These are phyloP conservation scores for Ganoderma resinaceum DNA, from an alignment of 1,284 basidiomycete genomes.

Conservation along the genomic window DNA sequence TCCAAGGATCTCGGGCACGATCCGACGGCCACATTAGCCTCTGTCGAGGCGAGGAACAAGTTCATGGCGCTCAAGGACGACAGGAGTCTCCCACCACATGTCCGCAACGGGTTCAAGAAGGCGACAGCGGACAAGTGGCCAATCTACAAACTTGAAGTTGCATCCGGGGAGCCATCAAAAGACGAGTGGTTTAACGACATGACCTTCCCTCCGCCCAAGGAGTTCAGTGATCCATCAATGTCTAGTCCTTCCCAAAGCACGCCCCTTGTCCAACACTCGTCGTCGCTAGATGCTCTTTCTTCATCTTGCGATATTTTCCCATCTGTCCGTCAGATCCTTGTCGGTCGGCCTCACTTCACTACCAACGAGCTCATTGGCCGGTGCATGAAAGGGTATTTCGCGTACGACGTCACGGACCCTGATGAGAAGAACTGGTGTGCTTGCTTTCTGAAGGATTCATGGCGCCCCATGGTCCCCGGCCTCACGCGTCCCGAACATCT, in stretches of 20 bases:
- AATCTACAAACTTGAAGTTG: constrained; percentile 2
- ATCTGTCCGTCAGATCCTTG: no score
- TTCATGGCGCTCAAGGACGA: not conserved
- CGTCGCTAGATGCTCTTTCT: not conserved
- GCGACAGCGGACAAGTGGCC: not conserved
- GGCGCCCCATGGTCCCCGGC: constrained; percentile 15
- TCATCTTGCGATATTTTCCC: not conserved
- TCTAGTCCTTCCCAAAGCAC: not conserved
- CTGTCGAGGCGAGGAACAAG: no score
- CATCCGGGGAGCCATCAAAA: not conserved
- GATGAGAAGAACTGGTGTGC: not conserved
- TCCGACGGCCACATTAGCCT: constrained; percentile 10
- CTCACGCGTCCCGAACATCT: constrained; percentile 15
- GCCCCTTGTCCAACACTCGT: not conserved
- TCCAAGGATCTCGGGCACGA: constrained; percentile 27
- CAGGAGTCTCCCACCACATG: no score
- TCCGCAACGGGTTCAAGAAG: not conserved
- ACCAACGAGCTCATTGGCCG: constrained; percentile 9
- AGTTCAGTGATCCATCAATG: not conserved
- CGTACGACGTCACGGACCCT: not conserved
- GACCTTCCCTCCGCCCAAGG: not conserved
- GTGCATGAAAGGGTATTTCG: constrained; percentile 7
- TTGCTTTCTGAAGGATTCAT: constrained; percentile 19
- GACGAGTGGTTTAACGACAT: not conserved
- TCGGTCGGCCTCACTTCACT: constrained; percentile 12